These are phyloP conservation scores for Artemisia annua DNA, from an alignment of 129 eudicot species.

Conservation along the genomic window DNA sequence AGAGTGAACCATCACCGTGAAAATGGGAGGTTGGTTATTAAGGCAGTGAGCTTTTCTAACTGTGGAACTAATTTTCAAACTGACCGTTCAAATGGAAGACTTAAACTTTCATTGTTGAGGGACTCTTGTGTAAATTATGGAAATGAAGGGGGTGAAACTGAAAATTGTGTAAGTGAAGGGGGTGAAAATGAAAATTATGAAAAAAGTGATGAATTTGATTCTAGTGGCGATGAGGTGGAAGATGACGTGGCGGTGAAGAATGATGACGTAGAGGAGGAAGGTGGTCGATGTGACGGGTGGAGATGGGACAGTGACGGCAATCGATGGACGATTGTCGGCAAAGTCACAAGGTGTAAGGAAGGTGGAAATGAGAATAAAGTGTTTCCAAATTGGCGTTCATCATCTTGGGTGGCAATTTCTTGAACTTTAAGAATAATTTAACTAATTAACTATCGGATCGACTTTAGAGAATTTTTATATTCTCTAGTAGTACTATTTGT, in stretches of 20 bases:
- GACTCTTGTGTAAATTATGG: slow-evolving; percentile 25
- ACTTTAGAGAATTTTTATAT: slow-evolving; percentile 13
- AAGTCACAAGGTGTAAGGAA: slow-evolving; percentile 66
- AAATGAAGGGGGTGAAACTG: not conserved
- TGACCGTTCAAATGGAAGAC: slow-evolving; percentile 69
- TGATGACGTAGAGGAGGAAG: slow-evolving; percentile 13
- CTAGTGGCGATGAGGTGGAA: slow-evolving; percentile 18
- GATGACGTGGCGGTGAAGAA: too few species aligned
- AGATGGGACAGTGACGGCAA: slow-evolving; percentile 44
- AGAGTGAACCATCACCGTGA: slow-evolving; percentile 64
- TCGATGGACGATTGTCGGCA: slow-evolving; percentile 34
- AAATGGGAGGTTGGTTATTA: slow-evolving; percentile 70
- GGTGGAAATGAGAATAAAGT: slow-evolving; percentile 55
- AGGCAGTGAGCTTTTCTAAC: slow-evolving; percentile 50
- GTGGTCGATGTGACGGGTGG: slow-evolving; percentile 22
- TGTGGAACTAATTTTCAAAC: slow-evolving; percentile 45
- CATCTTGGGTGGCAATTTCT: slow-evolving; percentile 69
- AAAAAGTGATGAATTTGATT: slow-evolving; percentile 23
- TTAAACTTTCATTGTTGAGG: slow-evolving; percentile 53
- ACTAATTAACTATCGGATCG: not conserved
- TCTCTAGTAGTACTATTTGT: slow-evolving; percentile 11
- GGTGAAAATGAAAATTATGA: slow-evolving; percentile 21
- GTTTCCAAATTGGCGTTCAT: slow-evolving; percentile 51
- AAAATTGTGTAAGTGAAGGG: slow-evolving; percentile 1
- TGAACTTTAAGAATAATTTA: slow-evolving; percentile 12